Percentiles rank a stretch among this genome's conserved stretches.
These are phyloP conservation scores for Xerocomus potaroensis DNA, from an alignment of 768 basidiomycete species.

Conservation along the genomic window DNA sequence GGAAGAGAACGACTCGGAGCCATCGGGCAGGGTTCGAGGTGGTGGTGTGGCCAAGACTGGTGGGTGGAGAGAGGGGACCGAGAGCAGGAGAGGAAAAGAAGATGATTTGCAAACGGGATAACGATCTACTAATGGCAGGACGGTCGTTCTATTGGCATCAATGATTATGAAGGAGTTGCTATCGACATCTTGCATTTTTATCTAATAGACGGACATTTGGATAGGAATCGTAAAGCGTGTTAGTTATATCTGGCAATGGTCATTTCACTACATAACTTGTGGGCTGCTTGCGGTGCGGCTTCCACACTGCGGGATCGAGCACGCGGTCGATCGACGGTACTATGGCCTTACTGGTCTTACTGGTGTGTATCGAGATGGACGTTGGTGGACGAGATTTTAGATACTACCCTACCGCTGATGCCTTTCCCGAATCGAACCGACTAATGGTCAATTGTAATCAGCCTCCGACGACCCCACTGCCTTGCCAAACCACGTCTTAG, in stretches of 20 bases:
- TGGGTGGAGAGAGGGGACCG: conserved; percentile 13
- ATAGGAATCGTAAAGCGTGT: conserved; percentile 21
- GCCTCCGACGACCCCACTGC: conserved; percentile 9
- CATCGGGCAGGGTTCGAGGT: conserved; percentile 2
- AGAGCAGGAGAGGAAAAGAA: conserved; percentile 14
- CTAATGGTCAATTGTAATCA: conserved; percentile 17
- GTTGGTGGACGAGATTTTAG: background rate
- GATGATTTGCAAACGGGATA: conserved; percentile 23
- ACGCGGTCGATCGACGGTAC: conserved; percentile 7
- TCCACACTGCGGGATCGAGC: conserved; percentile 22
- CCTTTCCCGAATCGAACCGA: conserved; percentile 1
- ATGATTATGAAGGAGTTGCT: conserved; percentile 25
- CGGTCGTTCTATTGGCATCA: conserved; percentile 9
- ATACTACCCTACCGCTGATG: conserved; percentile 1
- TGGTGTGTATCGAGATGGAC: too few relatives aligned
- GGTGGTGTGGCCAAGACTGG: conserved; percentile 4
- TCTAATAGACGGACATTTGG: conserved; percentile 37
- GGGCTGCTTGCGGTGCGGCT: conserved; percentile 30
- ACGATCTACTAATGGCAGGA: conserved; percentile 8
- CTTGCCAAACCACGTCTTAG: conserved; percentile 4
- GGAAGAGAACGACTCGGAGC: conserved; percentile 23
- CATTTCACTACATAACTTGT: too few relatives aligned
- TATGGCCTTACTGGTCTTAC: too few relatives aligned
- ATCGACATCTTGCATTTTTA: conserved; percentile 26
- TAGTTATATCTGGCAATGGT: conserved; percentile 27